Conservation (phyloP, 192 early-diverging fungal species). For the Entomortierella chlamydospora region DNA sequence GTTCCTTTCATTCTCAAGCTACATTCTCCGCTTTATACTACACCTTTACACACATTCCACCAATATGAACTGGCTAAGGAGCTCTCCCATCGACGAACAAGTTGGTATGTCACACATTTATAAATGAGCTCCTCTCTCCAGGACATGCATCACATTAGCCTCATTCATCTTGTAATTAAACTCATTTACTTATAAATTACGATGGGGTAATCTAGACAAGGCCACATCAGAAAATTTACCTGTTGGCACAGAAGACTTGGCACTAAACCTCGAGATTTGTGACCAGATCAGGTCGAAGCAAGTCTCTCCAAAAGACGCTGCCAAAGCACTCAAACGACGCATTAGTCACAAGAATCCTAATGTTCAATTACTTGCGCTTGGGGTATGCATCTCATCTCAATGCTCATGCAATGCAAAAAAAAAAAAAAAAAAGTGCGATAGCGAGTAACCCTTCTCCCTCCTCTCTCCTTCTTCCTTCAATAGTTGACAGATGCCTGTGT, state of each 20-base stretch:
- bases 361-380: constrained; percentile 90
- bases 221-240: constrained; percentile 94
- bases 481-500: constrained; percentile 92
- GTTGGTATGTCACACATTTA: constrained; percentile 39
- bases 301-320: constrained; percentile 78
- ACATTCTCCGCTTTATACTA: neutral
- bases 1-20: neutral
- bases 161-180: neutral
- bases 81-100: constrained; percentile 55
- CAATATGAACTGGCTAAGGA: constrained; percentile 30
- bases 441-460: neutral
- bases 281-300: constrained; percentile 94
- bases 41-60: neutral
- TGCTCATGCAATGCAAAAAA: neutral
- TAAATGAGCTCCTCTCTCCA: neutral
- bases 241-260: constrained; percentile 86
- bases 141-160: neutral
- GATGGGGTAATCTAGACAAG: constrained; percentile 59
- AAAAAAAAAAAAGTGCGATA: too few relatives aligned
- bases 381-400: constrained; percentile 53
- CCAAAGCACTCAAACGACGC: constrained; percentile 80
- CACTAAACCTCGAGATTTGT: constrained; percentile 87
- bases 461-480: neutral
- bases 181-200: neutral
- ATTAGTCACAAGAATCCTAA: constrained; percentile 94